phyloP scores from a whole-genome alignment of 495 filamentous ascomycete species.

The Penicillium tannophilum region DNA sequence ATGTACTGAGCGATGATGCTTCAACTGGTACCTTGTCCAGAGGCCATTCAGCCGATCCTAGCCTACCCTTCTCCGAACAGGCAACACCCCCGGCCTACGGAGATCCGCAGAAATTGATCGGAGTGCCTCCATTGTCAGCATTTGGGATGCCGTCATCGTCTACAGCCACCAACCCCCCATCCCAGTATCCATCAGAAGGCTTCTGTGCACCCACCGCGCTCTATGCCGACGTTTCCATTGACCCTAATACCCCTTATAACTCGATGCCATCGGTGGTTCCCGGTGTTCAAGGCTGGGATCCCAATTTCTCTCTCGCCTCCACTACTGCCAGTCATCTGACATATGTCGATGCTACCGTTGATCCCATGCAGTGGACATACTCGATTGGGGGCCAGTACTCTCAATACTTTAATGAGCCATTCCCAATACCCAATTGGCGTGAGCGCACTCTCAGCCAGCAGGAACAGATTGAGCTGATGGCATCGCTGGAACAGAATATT shows the following conservation, averaged over 20 bases:
- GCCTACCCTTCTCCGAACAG: constrained; percentile 27
- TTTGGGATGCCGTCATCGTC: constrained; percentile 23
- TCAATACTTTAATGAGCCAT: constrained; percentile 51
- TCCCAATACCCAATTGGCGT: constrained; percentile 47
- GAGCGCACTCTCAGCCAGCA: constrained; percentile 68
- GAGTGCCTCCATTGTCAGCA: constrained; percentile 21
- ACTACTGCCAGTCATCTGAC: constrained; percentile 43
- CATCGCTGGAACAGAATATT: constrained; percentile 64
- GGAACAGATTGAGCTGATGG: constrained; percentile 72
- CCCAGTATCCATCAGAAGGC: constrained; percentile 26
- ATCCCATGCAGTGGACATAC: constrained; percentile 45
- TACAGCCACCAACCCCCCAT: constrained; percentile 13
- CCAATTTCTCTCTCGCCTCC: constrained; percentile 46
- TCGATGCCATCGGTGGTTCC: constrained; percentile 47
- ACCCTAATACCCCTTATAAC: constrained; percentile 49
- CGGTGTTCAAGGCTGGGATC: constrained; percentile 52
- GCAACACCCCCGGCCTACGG: constrained; percentile 26
- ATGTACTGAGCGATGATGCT: constrained; percentile 35
- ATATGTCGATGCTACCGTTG: constrained; percentile 40
- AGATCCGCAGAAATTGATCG: constrained; percentile 25
- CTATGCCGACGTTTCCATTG: constrained; percentile 37
- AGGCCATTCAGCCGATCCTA: constrained; percentile 42
- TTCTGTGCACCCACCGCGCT: constrained; percentile 25
- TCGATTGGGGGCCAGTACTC: constrained; percentile 52
- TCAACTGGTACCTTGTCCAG: constrained; percentile 39